phyloP scores from a whole-genome alignment of 169 alveolate species.

The Plasmodium knowlesi region DNA sequence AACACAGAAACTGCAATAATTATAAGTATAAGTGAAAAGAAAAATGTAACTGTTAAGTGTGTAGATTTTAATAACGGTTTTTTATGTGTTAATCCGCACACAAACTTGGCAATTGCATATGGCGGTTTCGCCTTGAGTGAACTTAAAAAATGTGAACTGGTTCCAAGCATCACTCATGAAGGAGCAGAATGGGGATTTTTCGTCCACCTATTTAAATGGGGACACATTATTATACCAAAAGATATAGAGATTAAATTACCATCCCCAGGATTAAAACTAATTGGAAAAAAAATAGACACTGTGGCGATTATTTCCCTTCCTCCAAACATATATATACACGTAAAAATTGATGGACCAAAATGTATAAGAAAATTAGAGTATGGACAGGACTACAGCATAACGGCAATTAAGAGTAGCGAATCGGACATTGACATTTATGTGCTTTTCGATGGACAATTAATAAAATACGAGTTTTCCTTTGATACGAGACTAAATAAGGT shows the following conservation, averaged over 20 bases:
- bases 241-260: slow-evolving; percentile 80
- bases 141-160: slow-evolving; percentile 60
- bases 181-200: slow-evolving; percentile 84
- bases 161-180: slow-evolving; percentile 74
- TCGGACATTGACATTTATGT: slow-evolving; percentile 80
- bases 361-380: slow-evolving; percentile 74
- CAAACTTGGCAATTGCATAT: slow-evolving; percentile 80
- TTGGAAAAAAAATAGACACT: slow-evolving; percentile 78
- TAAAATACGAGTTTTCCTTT: slow-evolving; percentile 78
- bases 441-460: slow-evolving; percentile 79
- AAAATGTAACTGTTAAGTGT: slow-evolving; percentile 74
- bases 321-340: slow-evolving; percentile 77
- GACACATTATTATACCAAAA: slow-evolving; percentile 79
- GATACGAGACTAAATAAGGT: slow-evolving; percentile 77
- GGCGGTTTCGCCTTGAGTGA: slow-evolving; percentile 79
- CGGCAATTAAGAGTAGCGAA: slow-evolving; percentile 81
- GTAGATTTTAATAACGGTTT: slow-evolving; percentile 83
- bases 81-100: slow-evolving; percentile 78
- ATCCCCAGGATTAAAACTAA: slow-evolving; percentile 76
- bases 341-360: slow-evolving; percentile 81
- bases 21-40: slow-evolving; percentile 69
- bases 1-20: slow-evolving; percentile 77
- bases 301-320: slow-evolving; percentile 79
- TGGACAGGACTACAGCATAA: slow-evolving; percentile 77
- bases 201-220: slow-evolving; percentile 83